Percentiles rank a stretch among this genome's conserved stretches.
Conservation (phyloP, 257 asterid genomes). For the Orobanche coerulescens region DNA sequence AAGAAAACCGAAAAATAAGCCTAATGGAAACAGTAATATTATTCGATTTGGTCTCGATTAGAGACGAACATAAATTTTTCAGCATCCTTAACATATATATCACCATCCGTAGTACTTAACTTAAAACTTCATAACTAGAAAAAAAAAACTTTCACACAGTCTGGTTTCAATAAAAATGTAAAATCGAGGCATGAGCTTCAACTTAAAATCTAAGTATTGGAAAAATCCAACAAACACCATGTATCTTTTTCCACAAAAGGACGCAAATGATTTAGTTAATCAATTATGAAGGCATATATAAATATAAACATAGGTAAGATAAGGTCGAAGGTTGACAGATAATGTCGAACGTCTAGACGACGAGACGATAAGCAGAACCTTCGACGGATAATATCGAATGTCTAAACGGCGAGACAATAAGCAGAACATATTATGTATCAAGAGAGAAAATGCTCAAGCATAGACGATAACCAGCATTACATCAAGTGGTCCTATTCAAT, state of each 20-base stretch:
- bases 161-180: too few species aligned
- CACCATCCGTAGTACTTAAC: background rate
- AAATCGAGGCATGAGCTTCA: background rate
- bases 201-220: background rate
- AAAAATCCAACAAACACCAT: background rate
- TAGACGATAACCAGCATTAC: background rate
- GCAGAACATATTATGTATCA: background rate
- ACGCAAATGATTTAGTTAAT: background rate
- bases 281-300: background rate
- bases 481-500: background rate
- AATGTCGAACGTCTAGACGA: background rate
- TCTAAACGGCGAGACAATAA: too few species aligned
- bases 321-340: too few species aligned
- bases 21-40: too few species aligned
- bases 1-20: too few species aligned
- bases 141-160: too few species aligned
- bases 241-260: background rate
- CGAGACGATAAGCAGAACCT: too few species aligned
- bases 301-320: background rate
- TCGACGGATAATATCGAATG: too few species aligned
- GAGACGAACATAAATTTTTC: slow-evolving; percentile 7
- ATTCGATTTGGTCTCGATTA: background rate
- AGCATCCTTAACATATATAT: background rate
- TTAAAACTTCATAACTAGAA: slow-evolving; percentile 2
- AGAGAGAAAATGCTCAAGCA: background rate